phyloP scores from a whole-genome alignment of 805 yeast species.

The Metschnikowia lunata region DNA sequence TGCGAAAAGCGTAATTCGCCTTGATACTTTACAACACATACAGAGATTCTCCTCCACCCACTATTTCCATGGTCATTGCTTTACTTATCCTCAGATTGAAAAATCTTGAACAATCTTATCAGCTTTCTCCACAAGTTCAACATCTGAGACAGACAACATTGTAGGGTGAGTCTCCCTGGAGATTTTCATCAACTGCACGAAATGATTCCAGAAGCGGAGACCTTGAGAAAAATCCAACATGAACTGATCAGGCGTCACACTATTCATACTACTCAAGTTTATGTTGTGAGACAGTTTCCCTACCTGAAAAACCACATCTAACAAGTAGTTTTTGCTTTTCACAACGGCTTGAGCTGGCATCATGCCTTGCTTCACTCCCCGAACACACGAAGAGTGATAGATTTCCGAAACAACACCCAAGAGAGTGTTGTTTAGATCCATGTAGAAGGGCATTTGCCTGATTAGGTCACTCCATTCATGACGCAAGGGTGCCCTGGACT shows the following conservation, averaged over 20 bases:
- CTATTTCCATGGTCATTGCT: no score
- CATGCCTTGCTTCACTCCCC: constrained; percentile 21
- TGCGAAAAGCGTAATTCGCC: no score
- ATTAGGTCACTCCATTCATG: constrained; percentile 58
- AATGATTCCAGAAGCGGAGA: constrained; percentile 32
- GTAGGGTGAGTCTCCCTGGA: constrained; percentile 25
- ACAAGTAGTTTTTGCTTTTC: constrained; percentile 28
- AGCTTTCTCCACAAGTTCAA: constrained; percentile 23
- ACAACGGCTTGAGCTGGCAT: constrained; percentile 26
- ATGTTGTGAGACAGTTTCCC: constrained; percentile 36
- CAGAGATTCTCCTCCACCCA: no score
- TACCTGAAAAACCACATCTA: constrained; percentile 35
- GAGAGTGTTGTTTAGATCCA: constrained; percentile 54
- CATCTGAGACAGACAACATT: constrained; percentile 23
- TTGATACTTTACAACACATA: no score
- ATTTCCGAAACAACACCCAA: constrained; percentile 57
- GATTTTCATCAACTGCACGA: constrained; percentile 24
- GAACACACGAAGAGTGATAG: constrained; percentile 43
- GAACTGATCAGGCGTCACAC: constrained; percentile 31
- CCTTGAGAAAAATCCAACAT: constrained; percentile 30
- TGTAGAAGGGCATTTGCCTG: constrained; percentile 56
- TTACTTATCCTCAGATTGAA: no score
- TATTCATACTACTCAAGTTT: constrained; percentile 38
- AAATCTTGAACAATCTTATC: constrained; percentile 16
- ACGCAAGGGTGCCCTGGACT: constrained; percentile 39